These are phyloP conservation scores for Beauveria pseudobassiana DNA, from an alignment of 2,329 filamentous ascomycete species.

Conservation along the genomic window DNA sequence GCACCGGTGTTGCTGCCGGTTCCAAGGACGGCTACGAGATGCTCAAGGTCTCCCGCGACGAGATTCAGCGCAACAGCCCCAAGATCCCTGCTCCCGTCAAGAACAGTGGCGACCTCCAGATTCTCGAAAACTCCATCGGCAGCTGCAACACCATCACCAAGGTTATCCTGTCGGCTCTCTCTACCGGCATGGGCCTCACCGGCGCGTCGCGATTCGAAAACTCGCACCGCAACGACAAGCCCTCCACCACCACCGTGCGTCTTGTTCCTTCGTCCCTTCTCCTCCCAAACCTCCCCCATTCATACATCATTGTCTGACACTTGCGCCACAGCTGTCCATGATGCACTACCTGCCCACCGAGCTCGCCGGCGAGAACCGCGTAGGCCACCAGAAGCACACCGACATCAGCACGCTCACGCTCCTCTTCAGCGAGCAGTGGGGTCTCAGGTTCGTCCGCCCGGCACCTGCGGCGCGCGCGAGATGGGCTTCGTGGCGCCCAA, in stretches of 20 bases:
- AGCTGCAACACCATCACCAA: conserved; percentile 44
- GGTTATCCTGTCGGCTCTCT: conserved; percentile 43
- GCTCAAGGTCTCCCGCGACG: conserved; percentile 44
- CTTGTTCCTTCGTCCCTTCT: neutral
- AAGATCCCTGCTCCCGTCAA: conserved; percentile 40
- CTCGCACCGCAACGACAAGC: conserved; percentile 42
- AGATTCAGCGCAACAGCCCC: conserved; percentile 39
- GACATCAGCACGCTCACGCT: conserved; percentile 49
- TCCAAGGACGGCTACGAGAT: conserved; percentile 47
- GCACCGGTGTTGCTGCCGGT: conserved; percentile 38
- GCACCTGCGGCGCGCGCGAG: conserved; percentile 30
- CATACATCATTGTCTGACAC: neutral
- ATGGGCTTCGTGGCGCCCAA: conserved; percentile 48
- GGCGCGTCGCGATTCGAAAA: conserved; percentile 42
- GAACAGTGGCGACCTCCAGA: conserved; percentile 38
- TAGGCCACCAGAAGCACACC: conserved; percentile 50
- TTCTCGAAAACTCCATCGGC: conserved; percentile 42
- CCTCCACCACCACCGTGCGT: conserved; percentile 35
- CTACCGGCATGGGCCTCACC: conserved; percentile 36
- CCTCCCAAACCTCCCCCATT: neutral
- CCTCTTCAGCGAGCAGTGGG: conserved; percentile 49
- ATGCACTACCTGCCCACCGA: conserved; percentile 46
- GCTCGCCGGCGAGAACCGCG: conserved; percentile 31
- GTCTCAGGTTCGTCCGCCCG: conserved; percentile 48
- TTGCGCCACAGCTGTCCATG: conserved; percentile 33